Base-by-base conservation (phyloP, 129 eudicot genomes). In the Saussurea involucrata region DNA sequence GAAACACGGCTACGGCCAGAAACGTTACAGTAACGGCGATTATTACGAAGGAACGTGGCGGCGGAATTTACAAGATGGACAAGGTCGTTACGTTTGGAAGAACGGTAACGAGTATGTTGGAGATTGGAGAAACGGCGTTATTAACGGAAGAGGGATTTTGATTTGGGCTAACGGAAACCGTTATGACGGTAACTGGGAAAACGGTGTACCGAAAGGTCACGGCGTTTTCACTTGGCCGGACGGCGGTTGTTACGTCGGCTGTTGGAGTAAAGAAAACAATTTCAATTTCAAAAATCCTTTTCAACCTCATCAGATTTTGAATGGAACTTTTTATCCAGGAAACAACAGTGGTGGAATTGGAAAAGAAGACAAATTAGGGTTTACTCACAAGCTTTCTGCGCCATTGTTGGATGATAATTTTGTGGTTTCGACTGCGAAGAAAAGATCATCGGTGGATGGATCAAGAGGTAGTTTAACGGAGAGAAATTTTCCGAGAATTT, bases 51-150 rank as follows among this genome's bases (percentile, higher is more conserved):
- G 99, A 2, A 49, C 72, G 6, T 95, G 99, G 99, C 78, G 79
- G 37, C 79, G 87, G 75, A 88, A 92, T 61, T 11, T 95, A 37
- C 96, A 88, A 28, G 97, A 95, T 7, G 99, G 99, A 0, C 81
- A 84, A 1, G 99, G 99, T 2, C 84, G 90, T 58, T 95, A 92
- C 66, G 90, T 92, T 20, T 95, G 99, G 99, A 90, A 68, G 76
- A 90, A 95, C 58, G 97, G 97, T 9, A 95, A 90, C 65, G 97
- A 90, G 87, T 95, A 95, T 42, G 79, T 83, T 13, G 99, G 99
- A 1, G 99, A 95, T 18, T 95, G 99, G 99, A 78, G 76, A 24
- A 87, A 82, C 75, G 99, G 99, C 12, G 80, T 88, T 65, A 95
- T 95, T 24, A 80, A 82, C 66, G 99, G 99, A 0, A 84, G 93